phyloP scores from a whole-genome alignment of 305 asterid species.

The Ilex paraguariensis region DNA sequence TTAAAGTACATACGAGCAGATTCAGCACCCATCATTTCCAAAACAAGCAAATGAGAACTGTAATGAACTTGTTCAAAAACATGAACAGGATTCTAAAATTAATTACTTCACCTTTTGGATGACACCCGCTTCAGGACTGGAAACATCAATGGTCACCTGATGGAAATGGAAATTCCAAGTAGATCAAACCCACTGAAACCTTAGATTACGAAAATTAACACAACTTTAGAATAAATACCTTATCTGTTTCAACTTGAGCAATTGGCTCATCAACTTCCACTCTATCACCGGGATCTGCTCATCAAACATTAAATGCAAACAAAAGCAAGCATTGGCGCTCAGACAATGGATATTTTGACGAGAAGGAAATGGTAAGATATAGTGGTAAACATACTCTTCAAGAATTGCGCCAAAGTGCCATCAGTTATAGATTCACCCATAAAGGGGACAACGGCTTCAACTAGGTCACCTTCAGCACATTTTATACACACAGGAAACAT shows the following conservation, averaged over 20 bases:
- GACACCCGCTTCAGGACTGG: conserved; percentile 98
- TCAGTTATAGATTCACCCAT: conserved; percentile 98
- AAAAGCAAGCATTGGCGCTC: conserved; percentile 6
- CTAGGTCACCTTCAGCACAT: conserved; percentile 55
- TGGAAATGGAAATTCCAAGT: conserved; percentile 15
- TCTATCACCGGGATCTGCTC: conserved; percentile 86
- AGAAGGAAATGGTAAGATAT: neutral
- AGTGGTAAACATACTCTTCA: conserved; percentile 66
- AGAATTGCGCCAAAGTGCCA: conserved; percentile 86
- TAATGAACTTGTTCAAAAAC: neutral
- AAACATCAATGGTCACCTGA: conserved; percentile 96
- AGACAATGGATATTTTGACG: neutral
- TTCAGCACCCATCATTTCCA: conserved; percentile 4
- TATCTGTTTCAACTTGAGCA: conserved; percentile 98
- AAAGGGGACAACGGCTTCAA: conserved; percentile 93
- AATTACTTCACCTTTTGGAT: conserved; percentile 62
- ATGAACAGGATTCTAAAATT: too few species aligned
- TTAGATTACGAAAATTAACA: conserved; percentile 10
- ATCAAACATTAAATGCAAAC: conserved; percentile 19
- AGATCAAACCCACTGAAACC: conserved; percentile 11
- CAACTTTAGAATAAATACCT: conserved; percentile 41
- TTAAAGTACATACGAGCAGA: conserved; percentile 2
- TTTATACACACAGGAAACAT: neutral
- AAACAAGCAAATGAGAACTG: conserved; percentile 1
- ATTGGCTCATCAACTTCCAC: conserved; percentile 91